Percentiles rank a stretch among this genome's conserved stretches.
These are phyloP conservation scores for Melaleuca quinquenervia DNA, from an alignment of 345 rosid genomes.

Conservation along the genomic window DNA sequence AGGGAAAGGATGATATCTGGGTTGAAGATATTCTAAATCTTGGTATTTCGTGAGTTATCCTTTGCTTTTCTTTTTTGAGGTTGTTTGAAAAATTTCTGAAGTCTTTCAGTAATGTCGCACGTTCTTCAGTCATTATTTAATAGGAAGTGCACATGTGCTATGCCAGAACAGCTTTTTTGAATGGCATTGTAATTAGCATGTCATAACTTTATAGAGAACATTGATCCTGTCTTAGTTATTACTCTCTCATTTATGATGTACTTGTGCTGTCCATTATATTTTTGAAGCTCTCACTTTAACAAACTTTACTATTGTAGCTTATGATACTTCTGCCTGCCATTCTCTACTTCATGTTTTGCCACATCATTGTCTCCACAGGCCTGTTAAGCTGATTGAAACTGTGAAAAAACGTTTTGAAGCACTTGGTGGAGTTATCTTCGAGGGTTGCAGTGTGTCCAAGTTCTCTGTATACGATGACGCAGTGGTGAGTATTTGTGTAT, in stretches of 20 bases:
- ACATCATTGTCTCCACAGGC: constrained; percentile 34
- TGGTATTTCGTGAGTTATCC: constrained; percentile 78
- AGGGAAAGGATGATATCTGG: constrained; percentile 88
- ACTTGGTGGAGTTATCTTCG: constrained; percentile 80
- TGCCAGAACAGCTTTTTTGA: background rate
- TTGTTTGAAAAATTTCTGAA: background rate
- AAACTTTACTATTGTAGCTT: background rate
- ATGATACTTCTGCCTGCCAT: background rate
- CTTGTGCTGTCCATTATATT: background rate
- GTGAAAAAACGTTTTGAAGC: constrained; percentile 65
- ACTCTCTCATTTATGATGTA: background rate
- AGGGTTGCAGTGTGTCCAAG: constrained; percentile 56
- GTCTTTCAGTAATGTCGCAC: background rate
- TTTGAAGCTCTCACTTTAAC: background rate
- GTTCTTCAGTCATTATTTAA: background rate
- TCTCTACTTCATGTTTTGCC: background rate
- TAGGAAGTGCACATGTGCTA: background rate
- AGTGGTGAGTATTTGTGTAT: constrained; percentile 42
- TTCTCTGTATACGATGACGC: constrained; percentile 54
- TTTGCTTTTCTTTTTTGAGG: background rate
- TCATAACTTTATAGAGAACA: background rate
- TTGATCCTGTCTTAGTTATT: background rate
- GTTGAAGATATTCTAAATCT: constrained; percentile 90
- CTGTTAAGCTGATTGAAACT: constrained; percentile 72
- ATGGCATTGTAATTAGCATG: background rate